Base-by-base conservation (phyloP, 208 protist species). In the Crithidia brevicula region DNA sequence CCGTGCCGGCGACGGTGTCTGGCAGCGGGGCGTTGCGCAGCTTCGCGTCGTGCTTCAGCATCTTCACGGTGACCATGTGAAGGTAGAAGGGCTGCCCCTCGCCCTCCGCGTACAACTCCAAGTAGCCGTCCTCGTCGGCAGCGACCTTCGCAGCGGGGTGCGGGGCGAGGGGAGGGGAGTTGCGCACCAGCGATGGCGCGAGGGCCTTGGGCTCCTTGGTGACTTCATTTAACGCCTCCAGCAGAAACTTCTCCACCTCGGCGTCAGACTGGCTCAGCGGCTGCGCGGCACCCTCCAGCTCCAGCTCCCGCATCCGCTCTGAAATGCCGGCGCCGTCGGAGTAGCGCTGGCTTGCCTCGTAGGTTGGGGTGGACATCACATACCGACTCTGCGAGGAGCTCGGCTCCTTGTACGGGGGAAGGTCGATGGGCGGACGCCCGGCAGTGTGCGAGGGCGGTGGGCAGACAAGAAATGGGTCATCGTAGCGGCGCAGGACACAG, bases 11-110 rank as follows among this genome's bases (percentile, higher is more conserved):
- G 33, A 96, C 78, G 5, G 68, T 72, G 50, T 78, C 72, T 9
- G 71, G 76, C 54, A 92, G 79, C 42, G 83, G 61, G 30, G 40
- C 30, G 30, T 53, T 47, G n/a, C 86, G 88, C 47, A 83, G 58
- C 38, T 79, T 59, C 22, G 88, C 88, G 63, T 96, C 88, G 53
- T 92, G 71, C 61, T 74, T 74, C 13, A 96, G 60, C 91, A 96
- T 96, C 73, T 82, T 88, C 53, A 83, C 82, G 8, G 69, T 83
- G 5, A 94, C 28, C 71, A 92, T 88, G 76, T 96, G 91, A 33
- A 96, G 59, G 62, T 86, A 96, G 63, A 80, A 91, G 7, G 88
- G 81, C 67, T 88, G 87, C 4, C 91, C 91, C 13, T 91, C 82
- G 0, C 77, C 77, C 47, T 93, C 84, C 20, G 76, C 86, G 68